Conservation (phyloP, 2,329 filamentous ascomycete species). For the Coniochaeta hoffmannii region DNA sequence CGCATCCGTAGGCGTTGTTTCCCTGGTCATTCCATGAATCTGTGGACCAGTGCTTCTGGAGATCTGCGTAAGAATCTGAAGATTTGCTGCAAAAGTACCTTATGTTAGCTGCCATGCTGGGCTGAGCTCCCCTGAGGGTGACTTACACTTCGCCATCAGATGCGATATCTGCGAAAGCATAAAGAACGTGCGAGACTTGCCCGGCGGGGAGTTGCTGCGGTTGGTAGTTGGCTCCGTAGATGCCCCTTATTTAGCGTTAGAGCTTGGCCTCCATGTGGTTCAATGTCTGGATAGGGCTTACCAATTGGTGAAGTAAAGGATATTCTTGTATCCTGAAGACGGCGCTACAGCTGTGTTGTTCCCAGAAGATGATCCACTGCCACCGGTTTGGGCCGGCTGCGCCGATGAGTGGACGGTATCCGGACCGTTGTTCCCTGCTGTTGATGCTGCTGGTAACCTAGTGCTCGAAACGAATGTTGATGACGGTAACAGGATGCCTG, state of each 20-base stretch:
- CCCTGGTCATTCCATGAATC: slow-evolving; percentile 55
- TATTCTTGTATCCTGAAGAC: slow-evolving; percentile 26
- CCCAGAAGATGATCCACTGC: not conserved
- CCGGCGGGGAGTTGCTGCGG: slow-evolving; percentile 61
- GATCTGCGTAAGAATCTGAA: slow-evolving; percentile 56
- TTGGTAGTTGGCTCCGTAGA: slow-evolving; percentile 41
- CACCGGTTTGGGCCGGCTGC: not conserved
- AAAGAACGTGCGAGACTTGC: slow-evolving; percentile 69
- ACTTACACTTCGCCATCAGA: slow-evolving; percentile 39
- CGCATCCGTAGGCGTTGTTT: slow-evolving; percentile 66
- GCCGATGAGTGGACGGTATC: not conserved
- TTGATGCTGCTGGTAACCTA: not conserved
- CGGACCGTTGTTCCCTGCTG: not conserved
- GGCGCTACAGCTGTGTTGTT: not conserved
- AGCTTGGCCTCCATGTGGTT: not conserved
- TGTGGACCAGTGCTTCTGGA: slow-evolving; percentile 58
- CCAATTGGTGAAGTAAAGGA: slow-evolving; percentile 50
- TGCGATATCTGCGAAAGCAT: slow-evolving; percentile 41
- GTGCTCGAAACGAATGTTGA: not conserved
- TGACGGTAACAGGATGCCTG: not conserved
- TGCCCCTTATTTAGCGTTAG: slow-evolving; percentile 23
- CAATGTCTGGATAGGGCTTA: slow-evolving; percentile 19
- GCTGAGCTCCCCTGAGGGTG: too few relatives aligned
- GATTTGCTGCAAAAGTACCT: slow-evolving; percentile 34
- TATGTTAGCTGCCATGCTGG: slow-evolving; percentile 3